Conservation (phyloP, 108 stramenopile genomes). For the Skeletonema marinoi region DNA sequence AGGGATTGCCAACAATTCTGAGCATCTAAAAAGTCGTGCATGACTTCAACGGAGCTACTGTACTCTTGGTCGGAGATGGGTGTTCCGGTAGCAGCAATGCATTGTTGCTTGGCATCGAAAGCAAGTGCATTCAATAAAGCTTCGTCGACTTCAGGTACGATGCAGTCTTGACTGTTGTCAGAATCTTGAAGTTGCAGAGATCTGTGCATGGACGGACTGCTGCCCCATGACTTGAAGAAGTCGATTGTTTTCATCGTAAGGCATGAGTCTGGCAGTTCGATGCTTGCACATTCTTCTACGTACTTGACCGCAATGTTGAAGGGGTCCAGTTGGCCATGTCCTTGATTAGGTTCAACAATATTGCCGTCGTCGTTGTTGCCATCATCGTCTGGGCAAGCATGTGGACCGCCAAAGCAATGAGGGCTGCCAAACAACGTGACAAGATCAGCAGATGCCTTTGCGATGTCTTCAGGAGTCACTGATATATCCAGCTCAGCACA, state of each 20-base stretch:
- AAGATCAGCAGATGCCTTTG: conserved; percentile 25
- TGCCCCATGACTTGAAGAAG: background rate
- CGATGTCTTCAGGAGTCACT: conserved; percentile 8
- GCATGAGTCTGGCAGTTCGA: conserved; percentile 14
- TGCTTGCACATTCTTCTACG: conserved; percentile 24
- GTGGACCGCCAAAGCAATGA: conserved; percentile 18
- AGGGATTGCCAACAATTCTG: conserved; percentile 34
- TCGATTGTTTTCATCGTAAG: conserved; percentile 12
- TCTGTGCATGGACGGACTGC: background rate
- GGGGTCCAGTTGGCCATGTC: background rate
- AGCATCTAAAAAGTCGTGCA: conserved; percentile 22
- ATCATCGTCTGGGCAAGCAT: conserved; percentile 16
- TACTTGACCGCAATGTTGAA: conserved; percentile 18
- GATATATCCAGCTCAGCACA: conserved; percentile 6
- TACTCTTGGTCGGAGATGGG: conserved; percentile 30
- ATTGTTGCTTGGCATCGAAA: background rate
- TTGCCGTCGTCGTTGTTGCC: background rate
- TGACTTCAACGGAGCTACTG: conserved; percentile 3
- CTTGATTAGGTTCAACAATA: background rate
- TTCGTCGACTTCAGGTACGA: conserved; percentile 36
- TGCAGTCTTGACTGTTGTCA: conserved; percentile 14
- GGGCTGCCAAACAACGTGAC: conserved; percentile 13
- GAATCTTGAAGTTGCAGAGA: background rate
- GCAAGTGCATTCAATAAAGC: background rate
- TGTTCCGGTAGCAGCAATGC: conserved; percentile 3